These are phyloP conservation scores for Mrakia frigida DNA, from an alignment of 768 basidiomycete genomes.

Conservation along the genomic window DNA sequence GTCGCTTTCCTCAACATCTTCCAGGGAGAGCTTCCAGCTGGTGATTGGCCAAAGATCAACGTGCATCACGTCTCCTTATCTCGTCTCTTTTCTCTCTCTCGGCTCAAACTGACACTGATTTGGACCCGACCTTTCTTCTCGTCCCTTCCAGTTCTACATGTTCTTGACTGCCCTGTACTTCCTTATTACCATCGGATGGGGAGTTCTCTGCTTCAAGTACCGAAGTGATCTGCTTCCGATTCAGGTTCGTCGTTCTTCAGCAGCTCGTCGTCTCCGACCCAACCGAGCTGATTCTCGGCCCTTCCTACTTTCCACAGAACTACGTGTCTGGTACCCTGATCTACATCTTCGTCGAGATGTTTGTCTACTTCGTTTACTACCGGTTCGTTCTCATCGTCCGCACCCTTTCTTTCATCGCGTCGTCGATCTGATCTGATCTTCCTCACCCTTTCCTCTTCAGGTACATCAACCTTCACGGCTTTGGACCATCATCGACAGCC, in stretches of 20 bases:
- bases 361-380: constrained; percentile 89
- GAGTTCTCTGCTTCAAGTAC: constrained; percentile 72
- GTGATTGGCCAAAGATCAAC: constrained; percentile 95
- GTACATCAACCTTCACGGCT: constrained; percentile 65
- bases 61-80: constrained; percentile 50
- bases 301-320: constrained; percentile 51
- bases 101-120: too few species aligned
- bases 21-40: constrained; percentile 77
- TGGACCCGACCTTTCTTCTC: not conserved
- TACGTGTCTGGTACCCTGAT: constrained; percentile 84
- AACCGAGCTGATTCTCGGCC: not conserved
- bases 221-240: constrained; percentile 79
- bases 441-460: not conserved
- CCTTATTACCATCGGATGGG: constrained; percentile 67
- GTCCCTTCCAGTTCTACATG: constrained; percentile 68
- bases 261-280: not conserved
- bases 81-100: too few species aligned
- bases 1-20: constrained; percentile 86
- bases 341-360: constrained; percentile 87
- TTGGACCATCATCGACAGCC: constrained; percentile 51
- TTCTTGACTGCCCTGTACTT: constrained; percentile 74
- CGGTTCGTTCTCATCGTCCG: constrained; percentile 44
- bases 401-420: not conserved
- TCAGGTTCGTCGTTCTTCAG: constrained; percentile 53
- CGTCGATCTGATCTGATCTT: not conserved